phyloP scores from a whole-genome alignment of 2,329 filamentous ascomycete species.

The Colletotrichum incanum region DNA sequence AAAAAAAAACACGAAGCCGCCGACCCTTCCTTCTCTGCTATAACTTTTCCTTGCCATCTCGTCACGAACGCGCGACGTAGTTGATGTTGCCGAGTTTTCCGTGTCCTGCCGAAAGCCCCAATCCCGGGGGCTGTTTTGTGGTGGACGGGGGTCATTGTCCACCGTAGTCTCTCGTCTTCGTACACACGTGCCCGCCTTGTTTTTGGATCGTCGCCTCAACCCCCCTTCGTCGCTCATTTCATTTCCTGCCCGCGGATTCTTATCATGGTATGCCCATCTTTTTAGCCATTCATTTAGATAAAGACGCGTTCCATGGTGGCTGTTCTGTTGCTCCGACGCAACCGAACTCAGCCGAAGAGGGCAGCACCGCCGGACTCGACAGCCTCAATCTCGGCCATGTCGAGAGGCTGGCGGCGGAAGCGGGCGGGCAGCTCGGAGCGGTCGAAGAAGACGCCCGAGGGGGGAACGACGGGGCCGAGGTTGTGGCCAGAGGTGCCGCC shows the following conservation, averaged over 20 bases:
- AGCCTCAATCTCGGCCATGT: conserved; percentile 90
- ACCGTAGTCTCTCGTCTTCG: conserved; percentile 5
- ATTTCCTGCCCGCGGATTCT: conserved; percentile 9
- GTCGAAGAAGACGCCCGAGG: conserved; percentile 87
- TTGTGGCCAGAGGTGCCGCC: conserved; percentile 78
- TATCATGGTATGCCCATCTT: background rate
- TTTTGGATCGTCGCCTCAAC: background rate
- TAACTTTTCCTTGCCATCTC: background rate
- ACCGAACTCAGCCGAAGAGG: conserved; percentile 60
- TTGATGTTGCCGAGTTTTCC: conserved; percentile 3
- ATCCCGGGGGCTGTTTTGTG: background rate
- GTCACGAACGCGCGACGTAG: background rate
- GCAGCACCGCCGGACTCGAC: conserved; percentile 92
- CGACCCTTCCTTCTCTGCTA: background rate
- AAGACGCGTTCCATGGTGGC: background rate
- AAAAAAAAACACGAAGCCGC: conserved; percentile 8
- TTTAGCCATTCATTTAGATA: conserved; percentile 4
- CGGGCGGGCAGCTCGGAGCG: conserved; percentile 87
- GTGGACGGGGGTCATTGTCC: background rate
- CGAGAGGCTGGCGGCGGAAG: conserved; percentile 84
- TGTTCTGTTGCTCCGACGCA: background rate
- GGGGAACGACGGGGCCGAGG: conserved; percentile 81
- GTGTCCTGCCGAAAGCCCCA: conserved; percentile 30
- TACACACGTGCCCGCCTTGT: background rate
- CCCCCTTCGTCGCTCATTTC: conserved; percentile 14